Conservation (phyloP, 331 rosid species). For the Saraca asoca region DNA sequence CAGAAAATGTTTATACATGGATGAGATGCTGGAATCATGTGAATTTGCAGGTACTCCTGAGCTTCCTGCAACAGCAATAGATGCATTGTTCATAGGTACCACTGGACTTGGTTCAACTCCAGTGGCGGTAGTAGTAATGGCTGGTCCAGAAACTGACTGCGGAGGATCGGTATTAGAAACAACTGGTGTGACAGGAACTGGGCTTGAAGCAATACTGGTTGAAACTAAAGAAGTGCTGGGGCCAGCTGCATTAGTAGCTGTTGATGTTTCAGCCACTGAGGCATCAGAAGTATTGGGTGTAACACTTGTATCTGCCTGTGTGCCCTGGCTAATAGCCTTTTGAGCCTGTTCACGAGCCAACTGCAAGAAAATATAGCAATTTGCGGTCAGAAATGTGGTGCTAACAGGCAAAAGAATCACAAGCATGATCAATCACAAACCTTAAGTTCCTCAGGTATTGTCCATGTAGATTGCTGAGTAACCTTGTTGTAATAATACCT, state of each 20-base stretch:
- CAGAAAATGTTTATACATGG: constrained; percentile 54
- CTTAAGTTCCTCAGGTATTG: constrained; percentile 95
- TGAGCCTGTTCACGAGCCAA: constrained; percentile 94
- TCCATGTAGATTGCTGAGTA: constrained; percentile 94
- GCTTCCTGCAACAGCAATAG: constrained; percentile 52
- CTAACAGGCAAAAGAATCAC: neutral
- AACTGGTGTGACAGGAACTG: constrained; percentile 72
- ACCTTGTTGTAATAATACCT: constrained; percentile 94
- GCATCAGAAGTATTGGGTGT: constrained; percentile 48
- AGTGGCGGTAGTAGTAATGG: constrained; percentile 43
- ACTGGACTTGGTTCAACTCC: constrained; percentile 55
- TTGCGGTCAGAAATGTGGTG: constrained; percentile 16
- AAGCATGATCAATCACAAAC: constrained; percentile 47
- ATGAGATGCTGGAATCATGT: constrained; percentile 46
- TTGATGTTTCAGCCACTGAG: constrained; percentile 50
- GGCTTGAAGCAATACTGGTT: constrained; percentile 64
- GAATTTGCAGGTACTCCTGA: constrained; percentile 53
- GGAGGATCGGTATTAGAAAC: constrained; percentile 63
- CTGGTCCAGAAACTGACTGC: constrained; percentile 49
- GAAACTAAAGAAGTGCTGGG: constrained; percentile 45
- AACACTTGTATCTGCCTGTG: constrained; percentile 51
- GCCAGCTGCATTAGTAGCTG: constrained; percentile 47
- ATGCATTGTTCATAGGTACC: constrained; percentile 42
- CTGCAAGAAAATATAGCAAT: constrained; percentile 50
- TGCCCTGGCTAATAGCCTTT: constrained; percentile 60